Base-by-base conservation (phyloP, 2,329 filamentous ascomycete genomes). In the Colletotrichum sp. region DNA sequence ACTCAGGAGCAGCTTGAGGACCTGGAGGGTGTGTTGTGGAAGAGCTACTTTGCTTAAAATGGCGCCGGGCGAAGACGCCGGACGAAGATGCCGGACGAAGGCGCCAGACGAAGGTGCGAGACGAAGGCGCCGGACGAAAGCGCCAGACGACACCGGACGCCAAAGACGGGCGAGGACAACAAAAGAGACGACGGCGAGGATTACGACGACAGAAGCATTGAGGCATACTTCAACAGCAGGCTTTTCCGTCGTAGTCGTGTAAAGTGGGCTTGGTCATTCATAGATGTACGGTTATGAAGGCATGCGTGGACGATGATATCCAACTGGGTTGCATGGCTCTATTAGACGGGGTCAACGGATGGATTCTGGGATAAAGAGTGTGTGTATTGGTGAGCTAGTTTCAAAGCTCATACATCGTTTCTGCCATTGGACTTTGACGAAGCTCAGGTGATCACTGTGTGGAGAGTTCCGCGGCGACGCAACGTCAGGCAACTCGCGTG, bases 1-100 rank as follows among this genome's bases (percentile, higher is more conserved):
- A 96, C 96, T 30, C 88, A 94, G 34, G 97, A 99, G 80, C 96
- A 99, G 82, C 88, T 99, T 13, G 97, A 99, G 84, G 96, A 99
- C 82, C 85, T 99, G 75, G 96, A 98, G 81, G 97, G 97, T 69
- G 98, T 99, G 64, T 88, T 99, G 69, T 99, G 97, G 97, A 99
- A 99, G 93, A 99, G 96, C 85, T 99, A 99, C 84, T 99, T 99
- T 88, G 98, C 96, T 55, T 98, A 88, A 84, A 18, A 18, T 39
- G 36, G 36, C 36, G 2, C 36, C 3, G 7, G 36, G 1, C 36
- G 36, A 18, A 39, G 36, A 18, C 16, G 36, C 16, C 36, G 34
- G 34, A 8, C 34, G 34, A 39, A 8, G 7, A 1, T 4, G 15
- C 34, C 34, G 34, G 34, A 16, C 34, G 34, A 36, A 36, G 34